These are phyloP conservation scores for Botrytis deweyae DNA, from an alignment of 2,329 filamentous ascomycete genomes.

Conservation along the genomic window DNA sequence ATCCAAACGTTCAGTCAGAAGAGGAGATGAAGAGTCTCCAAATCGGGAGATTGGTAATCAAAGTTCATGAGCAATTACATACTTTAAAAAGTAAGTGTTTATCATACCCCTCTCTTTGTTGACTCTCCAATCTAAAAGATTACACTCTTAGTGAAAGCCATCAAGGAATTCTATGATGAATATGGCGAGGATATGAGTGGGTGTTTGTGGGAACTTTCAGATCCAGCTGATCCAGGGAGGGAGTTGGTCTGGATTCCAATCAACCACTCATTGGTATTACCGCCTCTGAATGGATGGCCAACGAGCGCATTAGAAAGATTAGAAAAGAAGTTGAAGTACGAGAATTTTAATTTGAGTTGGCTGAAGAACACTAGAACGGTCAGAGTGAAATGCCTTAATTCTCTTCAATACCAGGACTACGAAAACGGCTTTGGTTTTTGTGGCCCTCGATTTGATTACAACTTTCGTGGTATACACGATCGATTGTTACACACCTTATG, in stretches of 20 bases:
- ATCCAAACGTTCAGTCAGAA: neutral
- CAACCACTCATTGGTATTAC: too few relatives aligned
- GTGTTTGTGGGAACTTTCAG: neutral
- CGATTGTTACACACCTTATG: neutral
- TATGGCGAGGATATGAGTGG: neutral
- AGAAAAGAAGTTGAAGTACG: too few relatives aligned
- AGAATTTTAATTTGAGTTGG: too few relatives aligned
- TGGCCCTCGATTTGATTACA: neutral
- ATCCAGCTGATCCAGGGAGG: too few relatives aligned
- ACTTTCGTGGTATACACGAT: neutral
- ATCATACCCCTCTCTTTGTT: neutral
- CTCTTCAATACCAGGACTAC: neutral
- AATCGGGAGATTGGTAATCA: too few relatives aligned
- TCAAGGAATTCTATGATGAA: neutral
- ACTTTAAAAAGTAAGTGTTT: neutral
- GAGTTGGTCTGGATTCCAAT: neutral
- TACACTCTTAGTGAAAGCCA: neutral
- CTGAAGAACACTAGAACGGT: too few relatives aligned
- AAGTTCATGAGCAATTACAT: neutral
- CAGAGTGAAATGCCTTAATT: neutral
- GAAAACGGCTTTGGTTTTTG: neutral
- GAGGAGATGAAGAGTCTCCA: neutral
- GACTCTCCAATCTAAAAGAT: neutral
- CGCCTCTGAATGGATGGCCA: neutral
- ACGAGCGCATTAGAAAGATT: neutral